Percentiles rank a stretch among this genome's conserved stretches.
Evolutionary conservation across 202 grass and related monocot species (phyloP).

Genomic region (Zizania palustris): DNA sequence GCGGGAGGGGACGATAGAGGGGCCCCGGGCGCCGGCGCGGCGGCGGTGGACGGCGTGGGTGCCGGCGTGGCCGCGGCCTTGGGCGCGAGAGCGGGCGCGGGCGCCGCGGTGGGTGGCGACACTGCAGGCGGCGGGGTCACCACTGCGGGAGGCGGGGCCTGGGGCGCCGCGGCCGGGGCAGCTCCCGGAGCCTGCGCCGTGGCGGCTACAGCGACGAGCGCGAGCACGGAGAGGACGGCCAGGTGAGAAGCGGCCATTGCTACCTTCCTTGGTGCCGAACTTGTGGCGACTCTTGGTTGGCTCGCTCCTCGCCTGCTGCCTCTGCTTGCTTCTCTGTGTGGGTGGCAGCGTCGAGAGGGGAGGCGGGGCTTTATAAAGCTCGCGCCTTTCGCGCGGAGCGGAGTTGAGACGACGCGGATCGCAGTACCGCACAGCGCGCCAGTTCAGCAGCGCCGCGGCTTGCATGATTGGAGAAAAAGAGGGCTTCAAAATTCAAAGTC

Average conservation of each 20-base stretch:
- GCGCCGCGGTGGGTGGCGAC: slow-evolving; percentile 31
- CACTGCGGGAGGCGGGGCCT: neutral
- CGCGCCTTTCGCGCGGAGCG: neutral
- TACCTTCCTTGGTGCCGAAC: neutral
- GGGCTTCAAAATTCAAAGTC: too few species aligned
- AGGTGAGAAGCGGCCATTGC: slow-evolving; percentile 56
- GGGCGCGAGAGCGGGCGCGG: slow-evolving; percentile 8
- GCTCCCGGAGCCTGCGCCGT: slow-evolving; percentile 41
- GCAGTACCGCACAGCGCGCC: neutral
- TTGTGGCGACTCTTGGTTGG: neutral
- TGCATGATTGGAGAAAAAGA: neutral
- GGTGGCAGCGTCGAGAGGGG: slow-evolving; percentile 2
- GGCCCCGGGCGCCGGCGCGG: slow-evolving; percentile 37
- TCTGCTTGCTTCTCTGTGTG: neutral
- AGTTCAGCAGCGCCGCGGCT: neutral
- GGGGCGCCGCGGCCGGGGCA: slow-evolving; percentile 41
- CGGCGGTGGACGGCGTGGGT: slow-evolving; percentile 41
- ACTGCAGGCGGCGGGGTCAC: slow-evolving; percentile 39
- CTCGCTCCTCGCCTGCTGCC: slow-evolving; percentile 34
- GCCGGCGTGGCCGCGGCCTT: neutral
- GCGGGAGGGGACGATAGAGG: slow-evolving; percentile 33
- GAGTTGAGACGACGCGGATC: neutral
- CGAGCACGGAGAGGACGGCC: slow-evolving; percentile 51
- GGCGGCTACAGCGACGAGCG: slow-evolving; percentile 39
- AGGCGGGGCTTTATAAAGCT: slow-evolving; percentile 41